phyloP scores from a whole-genome alignment of 2,329 filamentous ascomycete species.

The Nemania sp. region DNA sequence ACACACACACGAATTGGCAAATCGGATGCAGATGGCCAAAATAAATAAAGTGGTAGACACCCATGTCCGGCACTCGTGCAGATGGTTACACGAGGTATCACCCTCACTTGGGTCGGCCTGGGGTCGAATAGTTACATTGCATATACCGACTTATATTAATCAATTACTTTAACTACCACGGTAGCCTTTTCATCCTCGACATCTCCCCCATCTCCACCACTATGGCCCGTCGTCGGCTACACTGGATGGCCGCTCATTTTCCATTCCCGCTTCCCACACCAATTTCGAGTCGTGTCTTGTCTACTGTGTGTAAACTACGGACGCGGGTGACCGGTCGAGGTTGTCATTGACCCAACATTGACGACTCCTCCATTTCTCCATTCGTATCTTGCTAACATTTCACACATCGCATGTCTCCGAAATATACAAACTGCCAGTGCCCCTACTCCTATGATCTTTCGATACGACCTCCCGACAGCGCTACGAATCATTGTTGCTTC shows the following conservation, averaged over 20 bases:
- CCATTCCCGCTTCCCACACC: too few species aligned
- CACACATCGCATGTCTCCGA: background rate
- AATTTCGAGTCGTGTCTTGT: background rate
- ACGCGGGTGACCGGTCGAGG: too few species aligned
- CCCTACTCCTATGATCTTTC: background rate
- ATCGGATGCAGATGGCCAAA: conserved; percentile 4
- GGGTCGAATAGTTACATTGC: conserved; percentile 21
- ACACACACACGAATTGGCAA: conserved; percentile 11
- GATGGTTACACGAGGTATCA: conserved; percentile 16
- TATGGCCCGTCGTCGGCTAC: too few species aligned
- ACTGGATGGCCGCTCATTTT: too few species aligned
- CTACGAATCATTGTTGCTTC: background rate
- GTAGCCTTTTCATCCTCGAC: too few species aligned
- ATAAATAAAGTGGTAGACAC: background rate
- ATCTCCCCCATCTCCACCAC: too few species aligned
- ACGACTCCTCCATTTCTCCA: background rate
- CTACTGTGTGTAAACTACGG: background rate
- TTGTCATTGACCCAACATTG: background rate
- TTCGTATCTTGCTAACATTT: background rate
- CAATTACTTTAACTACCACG: too few species aligned
- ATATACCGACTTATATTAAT: background rate
- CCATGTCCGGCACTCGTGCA: conserved; percentile 13
- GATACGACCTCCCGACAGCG: too few species aligned
- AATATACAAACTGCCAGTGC: background rate
- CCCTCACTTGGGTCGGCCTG: background rate